These are phyloP conservation scores for Saccharomycopsis synnaedendra DNA, from an alignment of 805 yeast species.

Conservation along the genomic window DNA sequence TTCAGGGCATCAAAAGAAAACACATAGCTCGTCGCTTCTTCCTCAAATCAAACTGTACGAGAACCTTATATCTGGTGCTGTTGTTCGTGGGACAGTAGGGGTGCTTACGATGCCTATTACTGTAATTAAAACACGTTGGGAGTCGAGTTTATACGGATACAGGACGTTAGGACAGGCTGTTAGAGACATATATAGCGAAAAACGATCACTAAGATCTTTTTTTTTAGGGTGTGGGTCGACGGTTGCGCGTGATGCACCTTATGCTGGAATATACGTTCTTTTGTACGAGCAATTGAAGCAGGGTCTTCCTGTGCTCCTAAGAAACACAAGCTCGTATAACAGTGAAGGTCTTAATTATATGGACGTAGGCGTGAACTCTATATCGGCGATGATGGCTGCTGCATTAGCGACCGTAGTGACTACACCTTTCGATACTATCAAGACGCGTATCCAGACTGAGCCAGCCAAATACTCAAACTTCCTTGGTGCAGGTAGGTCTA, in stretches of 20 bases:
- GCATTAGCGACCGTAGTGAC: slow-evolving; percentile 73
- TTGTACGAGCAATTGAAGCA: slow-evolving; percentile 71
- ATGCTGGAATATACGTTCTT: slow-evolving; percentile 86
- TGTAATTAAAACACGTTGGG: slow-evolving; percentile 78
- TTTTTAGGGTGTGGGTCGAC: slow-evolving; percentile 87
- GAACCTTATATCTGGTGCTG: slow-evolving; percentile 67
- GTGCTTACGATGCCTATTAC: slow-evolving; percentile 91
- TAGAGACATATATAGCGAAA: slow-evolving; percentile 33
- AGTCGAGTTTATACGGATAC: slow-evolving; percentile 68
- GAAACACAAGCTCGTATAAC: not conserved
- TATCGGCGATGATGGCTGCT: slow-evolving; percentile 75
- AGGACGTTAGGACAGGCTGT: slow-evolving; percentile 51
- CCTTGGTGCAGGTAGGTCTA: slow-evolving; percentile 26
- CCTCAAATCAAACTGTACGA: slow-evolving; percentile 64
- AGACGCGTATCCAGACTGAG: slow-evolving; percentile 78
- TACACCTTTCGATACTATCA: slow-evolving; percentile 90
- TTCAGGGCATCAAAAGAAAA: not conserved
- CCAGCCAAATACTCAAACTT: slow-evolving; percentile 35
- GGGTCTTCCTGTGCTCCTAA: slow-evolving; percentile 32
- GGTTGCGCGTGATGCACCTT: slow-evolving; percentile 83
- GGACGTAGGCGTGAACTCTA: slow-evolving; percentile 53
- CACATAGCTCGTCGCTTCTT: slow-evolving; percentile 29
- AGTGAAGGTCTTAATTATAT: slow-evolving; percentile 15
- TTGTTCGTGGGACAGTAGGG: slow-evolving; percentile 75
- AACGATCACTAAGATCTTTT: slow-evolving; percentile 50